Evolutionary conservation across 139 green algal species (phyloP), one percentile per base, ranked within the genome.

Genomic region (Chlamydomonas sphaeroides): DNA sequence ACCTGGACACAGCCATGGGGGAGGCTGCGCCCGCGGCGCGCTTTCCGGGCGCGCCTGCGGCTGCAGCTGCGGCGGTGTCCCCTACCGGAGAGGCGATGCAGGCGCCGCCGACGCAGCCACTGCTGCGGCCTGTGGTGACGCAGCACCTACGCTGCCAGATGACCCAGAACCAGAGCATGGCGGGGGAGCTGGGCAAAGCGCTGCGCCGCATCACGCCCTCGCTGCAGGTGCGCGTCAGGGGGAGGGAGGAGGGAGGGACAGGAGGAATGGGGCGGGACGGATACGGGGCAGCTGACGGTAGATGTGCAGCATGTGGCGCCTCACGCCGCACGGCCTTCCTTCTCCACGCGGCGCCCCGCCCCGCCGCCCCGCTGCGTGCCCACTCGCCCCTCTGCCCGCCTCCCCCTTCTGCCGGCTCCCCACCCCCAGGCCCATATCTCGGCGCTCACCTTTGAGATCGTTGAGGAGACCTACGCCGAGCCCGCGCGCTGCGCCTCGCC

Each of bases 81-180:
- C 51, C 14, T 33, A 3, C 30, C 45, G 45, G 45, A 51, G 10
- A 6, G 59, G 59, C 59, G 30, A 4, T 1, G 30, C 30, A 17
- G 57, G 17, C 36, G 73, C 18, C 36, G 73, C 26, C 5, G 73
- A 0, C 32, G 59, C 35, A 10, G 56, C 14, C 32, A 6, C 17
- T 21, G 45, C 11, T 33, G 41, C 48, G 28, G 17, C 75, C 62
- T 3, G 41, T 82, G 23, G 26, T 82, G 62, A 84, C 77, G 17
- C 77, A 70, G 77, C 77, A 84, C 77, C 65, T 84, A 26, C 63
- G 77, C 28, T 84, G 77, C 63, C 77, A 84, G 77, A 75, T 84
- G 65, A 84, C 77, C 1, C 77, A 84, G 77, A 84, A 84, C 65
- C 77, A 84, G 77, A 68, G 48, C 48, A 84, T 84, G 65, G 56